Base-by-base conservation (phyloP, 495 filamentous ascomycete genomes). In the Talaromyces trachyspermus region DNA sequence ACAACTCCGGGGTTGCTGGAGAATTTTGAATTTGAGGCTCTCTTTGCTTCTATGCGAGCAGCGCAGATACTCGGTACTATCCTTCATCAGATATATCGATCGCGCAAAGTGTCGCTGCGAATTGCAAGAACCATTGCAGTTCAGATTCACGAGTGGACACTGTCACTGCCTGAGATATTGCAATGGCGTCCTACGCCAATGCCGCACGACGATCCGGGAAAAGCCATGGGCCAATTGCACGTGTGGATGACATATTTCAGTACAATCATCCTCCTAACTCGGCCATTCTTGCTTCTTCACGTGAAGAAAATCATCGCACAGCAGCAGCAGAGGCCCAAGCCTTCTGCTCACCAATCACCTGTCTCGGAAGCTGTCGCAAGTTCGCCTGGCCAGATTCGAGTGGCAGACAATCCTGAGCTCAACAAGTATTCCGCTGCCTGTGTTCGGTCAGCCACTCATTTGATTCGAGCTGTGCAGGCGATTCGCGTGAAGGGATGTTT, bases 171-270 rank as follows among this genome's bases (percentile, higher is more conserved):
- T 7, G 44, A 46, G 22, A 37, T 46, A 32, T 17, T 46, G 19
- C 44, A 46, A 33, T 46, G 44, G 44, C 44, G 32, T 22, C 44
- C 44, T 4, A 46, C 44, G 1, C 44, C 44, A 11, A 46, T 46
- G 20, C 44, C 44, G 2, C 37, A 71, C 19, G 58, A 52, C 51
- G 55, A 70, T 51, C 49, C 75, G 50, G 68, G 72, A 58, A 66
- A 80, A 64, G 79, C 78, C 19, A 70, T 88, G 20, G 78, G 80
- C 7, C 76, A 77, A 24, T 70, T 86, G 18, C 85, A 88, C 52
- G 68, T 80, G 25, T 80, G 86, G 49, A 71, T 85, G 7, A 70
- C 85, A 14, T 84, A 86, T 51, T 83, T 81, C 50, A 85, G 86
- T 64, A 86, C 83, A 1, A 79, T 88, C 38, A 77, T 88, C 18